phyloP scores from a whole-genome alignment of 306 rosid genomes.

The Prunus persica region Prunus_persica_NCBIv2 NC_034016.1:17976001-17976500 shows the following conservation, averaged over 20 bases:
- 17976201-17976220: constrained; percentile 95
- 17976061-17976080: background rate
- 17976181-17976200: constrained; percentile 92
- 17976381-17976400: constrained; percentile 20
- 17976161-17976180: constrained; percentile 92
- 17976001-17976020: too few species aligned
- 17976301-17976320: constrained; percentile 87
- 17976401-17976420: background rate
- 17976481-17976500: background rate
- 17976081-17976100: background rate
- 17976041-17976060: background rate
- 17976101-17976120: background rate
- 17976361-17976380: constrained; percentile 89
- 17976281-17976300: constrained; percentile 23
- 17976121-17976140: background rate
- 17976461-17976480: background rate
- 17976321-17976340: constrained; percentile 90
- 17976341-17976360: constrained; percentile 88
- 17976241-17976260: constrained; percentile 21
- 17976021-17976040: background rate
- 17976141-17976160: constrained; percentile 59
- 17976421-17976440: constrained; percentile 2
- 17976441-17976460: background rate
- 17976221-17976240: constrained; percentile 71
- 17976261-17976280: constrained; percentile 12